These are phyloP conservation scores for Grigorovia yakushimaensis DNA, from an alignment of 805 yeast genomes.

Conservation along the genomic window DNA sequence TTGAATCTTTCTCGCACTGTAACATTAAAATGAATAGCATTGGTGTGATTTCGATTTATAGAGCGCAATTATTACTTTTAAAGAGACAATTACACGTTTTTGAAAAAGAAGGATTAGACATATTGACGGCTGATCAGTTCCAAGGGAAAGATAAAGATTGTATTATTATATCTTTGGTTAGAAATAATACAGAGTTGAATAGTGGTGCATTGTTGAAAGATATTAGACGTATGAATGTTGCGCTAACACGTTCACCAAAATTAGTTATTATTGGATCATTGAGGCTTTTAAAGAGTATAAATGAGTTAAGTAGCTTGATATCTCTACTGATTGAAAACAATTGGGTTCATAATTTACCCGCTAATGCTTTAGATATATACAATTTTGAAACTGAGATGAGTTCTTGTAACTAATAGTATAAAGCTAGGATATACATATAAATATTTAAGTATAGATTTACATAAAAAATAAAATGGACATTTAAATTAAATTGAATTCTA, in stretches of 20 bases:
- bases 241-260: slow-evolving; percentile 85
- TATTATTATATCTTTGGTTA: slow-evolving; percentile 78
- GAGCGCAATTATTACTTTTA: slow-evolving; percentile 63
- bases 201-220: slow-evolving; percentile 78
- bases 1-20: slow-evolving; percentile 43
- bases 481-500: no score
- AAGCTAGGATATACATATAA: no score
- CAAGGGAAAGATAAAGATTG: slow-evolving; percentile 96
- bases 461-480: no score
- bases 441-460: no score
- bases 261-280: slow-evolving; percentile 76
- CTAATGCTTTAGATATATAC: slow-evolving; percentile 33
- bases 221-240: slow-evolving; percentile 89
- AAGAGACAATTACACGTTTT: slow-evolving; percentile 17
- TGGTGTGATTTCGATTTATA: slow-evolving; percentile 84
- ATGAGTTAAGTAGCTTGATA: slow-evolving; percentile 40
- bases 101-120: slow-evolving; percentile 43
- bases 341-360: slow-evolving; percentile 58
- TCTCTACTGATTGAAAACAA: slow-evolving; percentile 42
- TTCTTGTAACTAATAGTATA: no score
- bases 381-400: slow-evolving; percentile 11
- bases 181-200: slow-evolving; percentile 55
- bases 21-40: slow-evolving; percentile 54
- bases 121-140: slow-evolving; percentile 87
- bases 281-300: slow-evolving; percentile 34